Base-by-base conservation (phyloP, 2,329 filamentous ascomycete species). In the Blumeriella jaapii region DNA sequence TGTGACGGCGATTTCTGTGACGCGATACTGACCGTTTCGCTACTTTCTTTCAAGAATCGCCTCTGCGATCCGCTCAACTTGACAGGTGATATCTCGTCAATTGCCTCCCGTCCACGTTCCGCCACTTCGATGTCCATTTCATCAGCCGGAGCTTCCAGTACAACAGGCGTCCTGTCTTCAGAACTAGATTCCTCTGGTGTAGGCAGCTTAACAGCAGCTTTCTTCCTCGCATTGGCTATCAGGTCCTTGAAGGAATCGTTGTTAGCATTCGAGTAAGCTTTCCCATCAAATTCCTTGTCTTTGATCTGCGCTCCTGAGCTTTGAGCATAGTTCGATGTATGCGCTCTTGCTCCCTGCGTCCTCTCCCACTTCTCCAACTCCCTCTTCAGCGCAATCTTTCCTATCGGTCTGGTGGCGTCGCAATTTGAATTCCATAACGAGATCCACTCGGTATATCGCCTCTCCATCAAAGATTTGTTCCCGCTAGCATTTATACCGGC, bases 341-440 rank as follows among this genome's bases (percentile, higher is more conserved):
- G 59, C 5, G 72, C 71, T 29, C 64, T 64, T 2, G 73, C 71
- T 6, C 84, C 83, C 44, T 93, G 76, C 0, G 82, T 89, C 28
- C 76, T 70, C 58, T 98, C 91, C 89, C 91, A 96, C 1, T 72
- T 60, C 14, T 89, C 81, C 9, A 98, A 58, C 41, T 96, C 89
- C 10, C 71, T 73, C 11, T 93, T 59, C 4, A 98, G 59, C 38
- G 91, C 78, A 5, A 61, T 53, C 44, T 82, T 84, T 8, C 67
- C 65, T 54, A 80, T 82, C 0, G 85, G 85, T 2, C 65, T 64
- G 22, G 71, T 71, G 2, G 87, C 81, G 58, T 98, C 91, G 59
- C 86, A 94, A 55, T 98, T 98, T 8, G 93, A 83, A 57, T 98
- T 98, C 81, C 85, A 95, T 12, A 98, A 62, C 23, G 91, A 95